Percentiles rank a stretch among this genome's conserved stretches.
Evolutionary conservation across 106 monocot species (phyloP).

Genomic region (Dendrobium chrysotoxum): DNA sequence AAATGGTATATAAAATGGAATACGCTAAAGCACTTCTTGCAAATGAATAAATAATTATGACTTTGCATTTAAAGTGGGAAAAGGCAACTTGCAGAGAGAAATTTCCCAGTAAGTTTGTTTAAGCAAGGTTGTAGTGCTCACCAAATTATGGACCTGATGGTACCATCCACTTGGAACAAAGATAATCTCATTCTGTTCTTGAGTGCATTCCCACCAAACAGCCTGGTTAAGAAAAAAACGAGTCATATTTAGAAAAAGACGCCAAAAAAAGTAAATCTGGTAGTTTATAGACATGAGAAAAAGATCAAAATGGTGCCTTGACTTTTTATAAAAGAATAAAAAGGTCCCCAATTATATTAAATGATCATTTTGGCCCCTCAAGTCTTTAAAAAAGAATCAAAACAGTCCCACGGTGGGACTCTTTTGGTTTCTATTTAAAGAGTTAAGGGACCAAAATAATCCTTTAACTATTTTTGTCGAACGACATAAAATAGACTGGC

Average conservation of each 20-base stretch:
- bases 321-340: too few species aligned
- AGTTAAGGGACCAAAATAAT: too few species aligned
- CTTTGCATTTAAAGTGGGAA: background rate
- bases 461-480: too few species aligned
- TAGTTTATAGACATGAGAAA: background rate
- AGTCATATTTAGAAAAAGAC: background rate
- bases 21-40: background rate
- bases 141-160: constrained; percentile 96
- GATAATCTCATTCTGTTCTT: constrained; percentile 78
- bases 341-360: too few species aligned
- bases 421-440: too few species aligned
- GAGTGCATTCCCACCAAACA: constrained; percentile 80
- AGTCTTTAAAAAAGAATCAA: too few species aligned
- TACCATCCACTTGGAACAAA: constrained; percentile 99
- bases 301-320: too few species aligned
- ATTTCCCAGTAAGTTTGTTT: background rate
- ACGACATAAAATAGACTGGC: too few species aligned
- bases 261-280: background rate
- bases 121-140: constrained; percentile 16
- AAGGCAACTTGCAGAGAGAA: constrained; percentile 1
- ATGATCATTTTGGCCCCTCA: too few species aligned
- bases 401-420: too few species aligned
- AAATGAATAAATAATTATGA: background rate
- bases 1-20: background rate
- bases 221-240: constrained; percentile 44